Percentiles rank a stretch among this genome's conserved stretches.
Evolutionary conservation across 306 rosid genomes (phyloP).

Genomic region (Delonix regia): DNA sequence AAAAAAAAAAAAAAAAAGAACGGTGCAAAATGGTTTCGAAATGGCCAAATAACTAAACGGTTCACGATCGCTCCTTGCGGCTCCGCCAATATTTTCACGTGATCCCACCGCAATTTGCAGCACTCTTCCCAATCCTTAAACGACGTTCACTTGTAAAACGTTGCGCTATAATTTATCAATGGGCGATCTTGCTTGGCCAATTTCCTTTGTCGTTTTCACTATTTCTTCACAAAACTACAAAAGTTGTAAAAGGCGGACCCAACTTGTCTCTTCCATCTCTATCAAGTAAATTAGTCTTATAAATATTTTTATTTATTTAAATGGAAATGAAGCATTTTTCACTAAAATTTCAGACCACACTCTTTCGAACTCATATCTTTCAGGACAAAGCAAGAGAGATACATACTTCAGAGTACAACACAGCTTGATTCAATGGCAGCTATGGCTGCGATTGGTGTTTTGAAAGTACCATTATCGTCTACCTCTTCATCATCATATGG

Average conservation of each 20-base stretch:
- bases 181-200: background rate
- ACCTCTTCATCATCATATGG: constrained; percentile 22
- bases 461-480: constrained; percentile 41
- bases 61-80: background rate
- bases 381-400: background rate
- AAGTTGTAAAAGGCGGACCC: background rate
- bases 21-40: constrained; percentile 2
- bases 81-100: background rate
- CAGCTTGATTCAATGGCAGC: constrained; percentile 45
- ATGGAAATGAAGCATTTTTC: background rate
- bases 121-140: background rate
- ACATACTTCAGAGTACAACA: background rate
- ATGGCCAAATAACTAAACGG: background rate
- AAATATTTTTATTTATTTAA: background rate
- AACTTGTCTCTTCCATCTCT: constrained; percentile 6
- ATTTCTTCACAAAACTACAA: background rate
- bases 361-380: constrained; percentile 3
- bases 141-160: background rate
- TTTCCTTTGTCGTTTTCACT: constrained; percentile 13
- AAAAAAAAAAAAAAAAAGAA: too few species aligned
- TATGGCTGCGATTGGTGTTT: constrained; percentile 46
- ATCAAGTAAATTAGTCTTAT: background rate
- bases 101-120: constrained; percentile 12
- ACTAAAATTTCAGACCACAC: constrained; percentile 20
- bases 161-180: too few species aligned